Evolutionary conservation across 2,329 filamentous ascomycete species (phyloP), one percentile per base, ranked within the genome.

Genomic region (Aureobasidium sp.): DNA sequence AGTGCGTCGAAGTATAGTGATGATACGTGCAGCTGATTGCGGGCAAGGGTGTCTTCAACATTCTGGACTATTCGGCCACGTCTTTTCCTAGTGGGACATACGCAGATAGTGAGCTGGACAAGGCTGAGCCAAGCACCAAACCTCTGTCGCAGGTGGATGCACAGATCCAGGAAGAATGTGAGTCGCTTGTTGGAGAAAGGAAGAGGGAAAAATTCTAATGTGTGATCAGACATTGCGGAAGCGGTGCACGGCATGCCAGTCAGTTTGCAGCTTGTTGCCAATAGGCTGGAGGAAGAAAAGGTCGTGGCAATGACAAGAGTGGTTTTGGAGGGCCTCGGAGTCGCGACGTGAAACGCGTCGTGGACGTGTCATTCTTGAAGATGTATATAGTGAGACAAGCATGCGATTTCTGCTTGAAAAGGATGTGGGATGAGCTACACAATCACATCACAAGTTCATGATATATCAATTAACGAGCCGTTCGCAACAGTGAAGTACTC

Each of bases 11-110:
- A 40, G 17, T 16, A 34, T 21, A 12, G 14, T 14, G n/a, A n/a
- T 21, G 12, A 27, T 8, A 17, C 11, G 17, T 45, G 22, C 21
- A 16, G 6, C 25, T 39, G 7, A 49, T 3, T n/a, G 1, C 3
- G 16, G 7, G 6, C 11, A 17, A 55, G 54, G 61, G 63, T n/a
- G 70, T 76, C 1, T 76, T 67, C 55, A 77, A 77, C 44, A 65
- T 76, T 5, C 62, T 76, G 4, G 74, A 76, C 55, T 77, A 75
- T 55, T 66, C 69, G 35, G 66, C 70, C 0, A 66, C 71, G 2
- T 73, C 71, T 0, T 76, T 76, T 52, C 74, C 74, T 1, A 66
- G 63, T 8, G 72, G 71, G 0, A 51, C 72, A 1, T 54, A 51
- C 17, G 73, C 64, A 6, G 69, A 74, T 41, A 69, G 68, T 52